These are phyloP conservation scores for Ceriops decandra DNA, from an alignment of 345 rosid genomes.

Conservation along the genomic window DNA sequence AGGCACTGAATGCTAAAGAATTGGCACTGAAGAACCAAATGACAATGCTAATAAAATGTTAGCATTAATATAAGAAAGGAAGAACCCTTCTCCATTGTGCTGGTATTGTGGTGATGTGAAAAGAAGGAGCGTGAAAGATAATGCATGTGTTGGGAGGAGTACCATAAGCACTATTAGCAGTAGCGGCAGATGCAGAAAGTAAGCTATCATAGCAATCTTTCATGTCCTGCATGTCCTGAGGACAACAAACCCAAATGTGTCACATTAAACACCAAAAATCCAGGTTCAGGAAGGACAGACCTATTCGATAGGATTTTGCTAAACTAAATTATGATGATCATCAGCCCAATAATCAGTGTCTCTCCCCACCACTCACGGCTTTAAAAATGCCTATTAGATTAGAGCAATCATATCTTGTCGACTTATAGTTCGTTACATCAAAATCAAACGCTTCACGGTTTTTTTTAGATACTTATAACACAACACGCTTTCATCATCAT, in stretches of 20 bases:
- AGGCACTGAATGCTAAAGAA: too few species aligned
- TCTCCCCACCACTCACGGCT: too few species aligned
- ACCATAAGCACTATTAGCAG: slow-evolving; percentile 97
- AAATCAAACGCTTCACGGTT: background rate
- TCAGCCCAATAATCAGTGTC: too few species aligned
- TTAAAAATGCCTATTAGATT: too few species aligned
- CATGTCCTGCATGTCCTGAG: slow-evolving; percentile 86
- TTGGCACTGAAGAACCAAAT: background rate
- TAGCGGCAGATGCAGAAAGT: slow-evolving; percentile 90
- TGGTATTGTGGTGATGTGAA: background rate
- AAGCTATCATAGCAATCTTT: slow-evolving; percentile 89
- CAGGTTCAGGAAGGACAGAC: too few species aligned
- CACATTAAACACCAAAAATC: too few species aligned
- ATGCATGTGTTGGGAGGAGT: slow-evolving; percentile 1
- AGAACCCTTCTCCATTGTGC: background rate
- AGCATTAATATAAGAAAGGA: background rate
- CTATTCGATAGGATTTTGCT: too few species aligned
- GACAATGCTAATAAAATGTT: background rate
- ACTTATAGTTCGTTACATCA: background rate
- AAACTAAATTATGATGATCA: too few species aligned
- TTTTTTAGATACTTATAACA: background rate
- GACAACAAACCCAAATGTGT: slow-evolving; percentile 12
- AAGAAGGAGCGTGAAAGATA: background rate
- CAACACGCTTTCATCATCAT: too few species aligned
- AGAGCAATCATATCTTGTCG: background rate